Evolutionary conservation across 2,329 filamentous ascomycete genomes (phyloP).

Genomic region (Aspergillus fumigatus): DNA sequence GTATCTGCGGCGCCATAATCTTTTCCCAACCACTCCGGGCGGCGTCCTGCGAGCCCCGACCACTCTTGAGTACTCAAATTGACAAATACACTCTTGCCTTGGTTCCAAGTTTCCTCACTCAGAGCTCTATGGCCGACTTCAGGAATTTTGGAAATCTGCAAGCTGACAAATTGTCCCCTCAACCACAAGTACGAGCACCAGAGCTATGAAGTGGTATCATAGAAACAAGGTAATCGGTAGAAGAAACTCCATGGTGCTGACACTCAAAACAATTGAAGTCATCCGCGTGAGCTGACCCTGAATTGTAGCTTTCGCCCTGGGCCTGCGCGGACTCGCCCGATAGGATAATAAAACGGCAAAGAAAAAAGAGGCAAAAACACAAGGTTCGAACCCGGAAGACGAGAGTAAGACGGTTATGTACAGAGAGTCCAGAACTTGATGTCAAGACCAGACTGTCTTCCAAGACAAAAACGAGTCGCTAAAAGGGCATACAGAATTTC

Average conservation of each 20-base stretch:
- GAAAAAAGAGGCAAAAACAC: conserved; percentile 3
- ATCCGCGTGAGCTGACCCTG: not conserved
- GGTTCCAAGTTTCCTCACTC: not conserved
- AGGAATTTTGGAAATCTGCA: not conserved
- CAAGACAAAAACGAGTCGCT: conserved; percentile 7
- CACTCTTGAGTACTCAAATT: not conserved
- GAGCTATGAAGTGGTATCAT: not conserved
- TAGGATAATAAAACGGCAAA: not conserved
- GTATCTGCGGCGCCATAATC: conserved; percentile 4
- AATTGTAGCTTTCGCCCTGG: not conserved
- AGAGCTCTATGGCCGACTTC: not conserved
- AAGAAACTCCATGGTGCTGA: conserved; percentile 8
- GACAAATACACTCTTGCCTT: not conserved
- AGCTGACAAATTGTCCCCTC: not conserved
- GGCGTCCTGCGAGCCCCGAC: not conserved
- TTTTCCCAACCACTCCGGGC: not conserved
- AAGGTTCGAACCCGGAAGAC: conserved; percentile 6
- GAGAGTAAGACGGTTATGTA: conserved; percentile 15
- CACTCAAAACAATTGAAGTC: not conserved
- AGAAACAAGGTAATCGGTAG: conserved; percentile 3
- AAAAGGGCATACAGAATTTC: conserved; percentile 2
- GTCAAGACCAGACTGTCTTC: conserved; percentile 7
- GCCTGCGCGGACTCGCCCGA: not conserved
- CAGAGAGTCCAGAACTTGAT: conserved; percentile 14
- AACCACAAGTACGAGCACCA: not conserved